Evolutionary conservation across 2,329 filamentous ascomycete species (phyloP).

Genomic region (Fusarium globosum): DNA sequence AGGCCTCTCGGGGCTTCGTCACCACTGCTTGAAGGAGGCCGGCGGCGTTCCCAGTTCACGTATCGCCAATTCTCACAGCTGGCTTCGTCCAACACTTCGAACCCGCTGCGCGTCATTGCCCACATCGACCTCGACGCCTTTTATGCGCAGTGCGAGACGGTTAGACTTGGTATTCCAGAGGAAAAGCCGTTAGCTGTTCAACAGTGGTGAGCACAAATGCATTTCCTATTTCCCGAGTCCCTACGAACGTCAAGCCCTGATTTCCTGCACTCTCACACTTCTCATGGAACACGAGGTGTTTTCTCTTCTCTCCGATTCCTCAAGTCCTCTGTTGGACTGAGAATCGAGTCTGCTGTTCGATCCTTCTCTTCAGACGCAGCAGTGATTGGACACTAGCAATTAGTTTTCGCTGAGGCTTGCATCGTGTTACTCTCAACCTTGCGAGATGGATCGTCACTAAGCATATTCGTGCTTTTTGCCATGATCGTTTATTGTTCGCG

Average conservation of each 20-base stretch:
- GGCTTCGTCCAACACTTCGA: conserved; percentile 74
- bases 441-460: background rate
- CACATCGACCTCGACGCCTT: conserved; percentile 98
- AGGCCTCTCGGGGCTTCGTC: conserved; percentile 40
- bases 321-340: background rate
- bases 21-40: conserved; percentile 38
- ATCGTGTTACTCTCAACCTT: conserved; percentile 15
- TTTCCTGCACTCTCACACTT: background rate
- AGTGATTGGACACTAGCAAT: conserved; percentile 5
- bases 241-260: background rate
- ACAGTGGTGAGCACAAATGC: conserved; percentile 73
- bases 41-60: conserved; percentile 77
- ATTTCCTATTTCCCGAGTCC: background rate
- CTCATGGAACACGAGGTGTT: background rate
- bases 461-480: background rate
- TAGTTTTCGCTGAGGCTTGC: conserved; percentile 14
- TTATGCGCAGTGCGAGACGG: conserved; percentile 96
- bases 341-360: conserved; percentile 4
- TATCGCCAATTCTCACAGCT: conserved; percentile 85
- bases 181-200: conserved; percentile 90
- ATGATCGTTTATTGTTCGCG: background rate
- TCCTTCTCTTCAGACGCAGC: background rate
- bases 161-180: conserved; percentile 79
- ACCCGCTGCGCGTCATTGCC: conserved; percentile 85
- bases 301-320: background rate